Evolutionary conservation across 176 grass and related monocot species (phyloP).

Genomic region (Aegilops umbellulata): DNA sequence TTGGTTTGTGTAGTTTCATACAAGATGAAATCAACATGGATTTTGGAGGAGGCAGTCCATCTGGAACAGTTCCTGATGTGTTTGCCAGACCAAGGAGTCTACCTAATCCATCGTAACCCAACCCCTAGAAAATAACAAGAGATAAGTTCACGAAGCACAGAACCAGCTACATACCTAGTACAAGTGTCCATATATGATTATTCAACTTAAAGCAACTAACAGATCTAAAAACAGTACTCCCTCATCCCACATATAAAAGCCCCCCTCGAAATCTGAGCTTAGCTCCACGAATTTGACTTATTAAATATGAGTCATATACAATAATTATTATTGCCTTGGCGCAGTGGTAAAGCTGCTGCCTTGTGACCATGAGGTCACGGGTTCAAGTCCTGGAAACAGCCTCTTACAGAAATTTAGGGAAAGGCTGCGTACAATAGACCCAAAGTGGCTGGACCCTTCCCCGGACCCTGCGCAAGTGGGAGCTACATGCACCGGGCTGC

Average conservation of each 20-base stretch:
- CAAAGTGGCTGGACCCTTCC: too few species aligned
- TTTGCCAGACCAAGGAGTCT: slow-evolving; percentile 70
- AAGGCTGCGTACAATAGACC: too few species aligned
- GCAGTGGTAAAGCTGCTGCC: too few species aligned
- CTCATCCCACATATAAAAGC: neutral
- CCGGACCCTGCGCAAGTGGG: too few species aligned
- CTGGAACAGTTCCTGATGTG: slow-evolving; percentile 63
- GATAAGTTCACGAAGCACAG: slow-evolving; percentile 9
- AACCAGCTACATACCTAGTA: too few species aligned
- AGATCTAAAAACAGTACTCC: neutral
- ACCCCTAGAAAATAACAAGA: slow-evolving; percentile 38
- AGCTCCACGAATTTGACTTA: neutral
- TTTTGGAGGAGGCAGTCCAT: slow-evolving; percentile 79
- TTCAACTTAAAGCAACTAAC: slow-evolving; percentile 4
- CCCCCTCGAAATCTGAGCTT: neutral
- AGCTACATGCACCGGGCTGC: too few species aligned
- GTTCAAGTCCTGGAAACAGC: too few species aligned
- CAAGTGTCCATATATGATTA: slow-evolving; percentile 8
- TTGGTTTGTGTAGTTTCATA: slow-evolving; percentile 58
- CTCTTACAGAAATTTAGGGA: too few species aligned
- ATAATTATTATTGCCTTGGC: too few species aligned
- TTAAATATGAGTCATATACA: neutral
- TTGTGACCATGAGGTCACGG: too few species aligned
- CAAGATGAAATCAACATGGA: slow-evolving; percentile 62
- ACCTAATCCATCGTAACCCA: slow-evolving; percentile 63